phyloP scores from a whole-genome alignment of 2,329 filamentous ascomycete species.

The Colletotrichum melonis region DNA sequence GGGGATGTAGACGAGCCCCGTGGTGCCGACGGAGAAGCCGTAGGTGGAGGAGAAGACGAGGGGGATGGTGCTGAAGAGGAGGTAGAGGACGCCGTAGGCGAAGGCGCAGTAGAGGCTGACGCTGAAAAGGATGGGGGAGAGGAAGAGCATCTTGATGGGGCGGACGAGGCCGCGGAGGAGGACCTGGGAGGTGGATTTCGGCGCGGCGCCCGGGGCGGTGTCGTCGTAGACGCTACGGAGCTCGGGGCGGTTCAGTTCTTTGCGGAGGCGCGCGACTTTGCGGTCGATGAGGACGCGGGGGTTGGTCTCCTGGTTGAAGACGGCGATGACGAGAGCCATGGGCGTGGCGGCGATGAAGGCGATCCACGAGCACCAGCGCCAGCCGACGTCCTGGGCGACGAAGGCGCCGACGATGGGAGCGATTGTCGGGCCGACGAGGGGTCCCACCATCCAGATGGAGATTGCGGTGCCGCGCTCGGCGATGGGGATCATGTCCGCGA shows the following conservation, averaged over 20 bases:
- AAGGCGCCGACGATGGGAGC: constrained; percentile 63
- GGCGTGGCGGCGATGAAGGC: constrained; percentile 57
- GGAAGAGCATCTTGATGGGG: constrained; percentile 62
- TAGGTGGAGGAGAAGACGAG: constrained; percentile 60
- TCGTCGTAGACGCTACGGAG: constrained; percentile 39
- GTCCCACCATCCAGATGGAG: constrained; percentile 59
- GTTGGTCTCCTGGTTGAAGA: constrained; percentile 60
- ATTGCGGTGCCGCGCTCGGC: constrained; percentile 60
- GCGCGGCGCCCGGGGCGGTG: constrained; percentile 45
- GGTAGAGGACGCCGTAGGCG: constrained; percentile 63
- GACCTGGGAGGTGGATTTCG: constrained; percentile 42
- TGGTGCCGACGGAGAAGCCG: constrained; percentile 56
- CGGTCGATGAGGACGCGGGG: constrained; percentile 60
- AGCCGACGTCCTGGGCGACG: constrained; percentile 59
- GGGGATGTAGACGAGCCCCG: constrained; percentile 61
- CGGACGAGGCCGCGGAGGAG: constrained; percentile 58
- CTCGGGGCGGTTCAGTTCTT: constrained; percentile 57
- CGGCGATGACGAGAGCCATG: constrained; percentile 49
- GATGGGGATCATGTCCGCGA: constrained; percentile 64
- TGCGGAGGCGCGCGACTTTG: constrained; percentile 58
- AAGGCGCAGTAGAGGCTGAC: constrained; percentile 63
- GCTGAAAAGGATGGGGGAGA: constrained; percentile 58
- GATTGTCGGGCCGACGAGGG: constrained; percentile 55
- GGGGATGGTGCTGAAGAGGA: constrained; percentile 66
- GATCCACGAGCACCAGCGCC: constrained; percentile 66